Evolutionary conservation across 192 early-diverging fungal genomes (phyloP).

Genomic region (Martensiomyces pterosporus): DNA sequence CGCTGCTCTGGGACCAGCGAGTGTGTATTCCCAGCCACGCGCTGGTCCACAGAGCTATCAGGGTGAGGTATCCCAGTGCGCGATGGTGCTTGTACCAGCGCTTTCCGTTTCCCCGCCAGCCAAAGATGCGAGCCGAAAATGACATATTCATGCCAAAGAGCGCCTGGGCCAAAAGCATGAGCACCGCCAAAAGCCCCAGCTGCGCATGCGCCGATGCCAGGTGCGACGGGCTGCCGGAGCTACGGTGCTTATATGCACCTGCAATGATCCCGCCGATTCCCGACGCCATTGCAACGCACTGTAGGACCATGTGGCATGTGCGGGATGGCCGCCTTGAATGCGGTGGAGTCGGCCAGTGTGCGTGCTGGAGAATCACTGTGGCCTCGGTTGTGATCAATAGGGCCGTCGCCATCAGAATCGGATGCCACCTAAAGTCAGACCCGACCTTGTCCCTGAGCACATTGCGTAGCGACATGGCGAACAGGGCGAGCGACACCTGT

Average conservation of each 20-base stretch:
- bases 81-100: conserved; percentile 14
- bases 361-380: conserved; percentile 8
- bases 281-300: not conserved
- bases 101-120: not conserved
- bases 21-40: conserved; percentile 33
- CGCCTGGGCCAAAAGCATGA: not conserved
- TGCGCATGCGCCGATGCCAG: too few relatives aligned
- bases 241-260: too few relatives aligned
- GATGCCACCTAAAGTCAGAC: conserved; percentile 20
- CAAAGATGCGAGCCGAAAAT: not conserved
- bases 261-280: too few relatives aligned
- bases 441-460: not conserved
- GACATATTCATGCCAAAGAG: not conserved
- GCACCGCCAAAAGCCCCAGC: too few relatives aligned
- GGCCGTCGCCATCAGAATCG: conserved; percentile 21
- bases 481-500: conserved; percentile 8
- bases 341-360: conserved; percentile 8
- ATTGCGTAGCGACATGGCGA: conserved; percentile 2
- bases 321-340: not conserved
- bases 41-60: conserved; percentile 16
- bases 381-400: conserved; percentile 20
- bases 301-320: not conserved
- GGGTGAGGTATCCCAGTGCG: conserved; percentile 6
- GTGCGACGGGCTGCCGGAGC: too few relatives aligned
- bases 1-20: conserved; percentile 2